These are phyloP conservation scores for Fonsecaea monophora DNA, from an alignment of 2,329 filamentous ascomycete genomes.

Conservation along the genomic window DNA sequence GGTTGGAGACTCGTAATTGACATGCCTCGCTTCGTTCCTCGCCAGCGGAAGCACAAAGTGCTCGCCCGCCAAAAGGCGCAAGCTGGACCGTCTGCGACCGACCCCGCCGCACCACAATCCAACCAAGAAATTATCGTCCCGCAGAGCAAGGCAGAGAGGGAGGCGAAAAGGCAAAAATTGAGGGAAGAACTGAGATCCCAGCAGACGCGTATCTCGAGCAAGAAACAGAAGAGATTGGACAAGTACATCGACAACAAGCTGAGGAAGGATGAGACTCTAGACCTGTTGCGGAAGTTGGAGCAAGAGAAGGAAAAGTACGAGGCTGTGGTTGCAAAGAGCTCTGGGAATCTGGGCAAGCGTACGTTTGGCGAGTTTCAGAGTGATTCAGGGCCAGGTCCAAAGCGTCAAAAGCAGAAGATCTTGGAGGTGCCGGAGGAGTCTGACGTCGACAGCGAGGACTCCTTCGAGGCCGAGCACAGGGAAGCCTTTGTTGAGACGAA, in stretches of 20 bases:
- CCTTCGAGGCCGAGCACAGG: constrained; percentile 43
- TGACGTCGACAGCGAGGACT: constrained; percentile 39
- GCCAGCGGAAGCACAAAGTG: constrained; percentile 65
- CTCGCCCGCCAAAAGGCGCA: constrained; percentile 43
- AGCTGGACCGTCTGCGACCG: constrained; percentile 13
- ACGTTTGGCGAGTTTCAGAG: constrained; percentile 66
- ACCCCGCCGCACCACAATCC: constrained; percentile 10
- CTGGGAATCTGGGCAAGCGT: constrained; percentile 74
- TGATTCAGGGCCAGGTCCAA: not conserved
- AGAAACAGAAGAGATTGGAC: constrained; percentile 72
- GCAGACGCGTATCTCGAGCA: constrained; percentile 64
- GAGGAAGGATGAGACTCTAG: constrained; percentile 88
- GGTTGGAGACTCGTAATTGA: not conserved
- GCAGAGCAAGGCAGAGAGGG: constrained; percentile 58
- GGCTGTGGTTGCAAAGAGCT: constrained; percentile 70
- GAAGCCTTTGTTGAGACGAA: constrained; percentile 34
- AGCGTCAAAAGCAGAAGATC: not conserved
- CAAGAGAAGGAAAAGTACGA: constrained; percentile 78
- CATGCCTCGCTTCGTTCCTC: constrained; percentile 60
- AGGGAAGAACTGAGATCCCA: constrained; percentile 62
- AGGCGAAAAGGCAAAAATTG: constrained; percentile 59
- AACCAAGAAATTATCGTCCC: constrained; percentile 34
- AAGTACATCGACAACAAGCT: constrained; percentile 88
- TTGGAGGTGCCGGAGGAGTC: constrained; percentile 25
- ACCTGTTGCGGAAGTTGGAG: constrained; percentile 83